phyloP scores from a whole-genome alignment of 768 basidiomycete species.

The Cubamyces lactineus region DNA sequence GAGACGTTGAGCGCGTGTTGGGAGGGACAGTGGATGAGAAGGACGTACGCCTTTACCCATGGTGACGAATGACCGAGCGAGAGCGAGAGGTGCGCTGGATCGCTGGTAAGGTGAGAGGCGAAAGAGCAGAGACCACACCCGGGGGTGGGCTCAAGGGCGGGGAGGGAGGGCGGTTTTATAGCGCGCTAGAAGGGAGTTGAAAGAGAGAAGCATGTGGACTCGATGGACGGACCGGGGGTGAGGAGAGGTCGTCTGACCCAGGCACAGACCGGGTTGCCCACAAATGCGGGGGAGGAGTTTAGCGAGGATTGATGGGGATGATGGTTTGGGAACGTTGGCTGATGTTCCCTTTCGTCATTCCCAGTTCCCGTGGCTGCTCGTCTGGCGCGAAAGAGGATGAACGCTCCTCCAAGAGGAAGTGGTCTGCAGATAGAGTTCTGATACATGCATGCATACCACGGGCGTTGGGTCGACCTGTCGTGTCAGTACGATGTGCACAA shows the following conservation, averaged over 20 bases:
- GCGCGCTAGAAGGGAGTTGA: neutral
- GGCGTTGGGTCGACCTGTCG: no score
- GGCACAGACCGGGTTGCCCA: constrained; percentile 14
- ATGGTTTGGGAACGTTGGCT: constrained; percentile 10
- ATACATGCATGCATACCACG: no score
- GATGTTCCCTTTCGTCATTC: constrained; percentile 1
- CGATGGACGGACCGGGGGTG: constrained; percentile 11
- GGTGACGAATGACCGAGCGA: constrained; percentile 10
- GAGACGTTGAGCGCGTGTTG: neutral
- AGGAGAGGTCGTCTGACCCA: constrained; percentile 20
- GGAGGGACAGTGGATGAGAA: neutral
- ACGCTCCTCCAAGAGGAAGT: neutral
- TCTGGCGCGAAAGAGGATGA: neutral
- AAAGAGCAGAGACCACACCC: constrained; percentile 1
- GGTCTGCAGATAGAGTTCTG: neutral
- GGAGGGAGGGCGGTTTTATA: neutral
- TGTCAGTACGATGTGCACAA: no score
- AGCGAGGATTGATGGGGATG: constrained; percentile 16
- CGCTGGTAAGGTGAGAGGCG: constrained; percentile 8
- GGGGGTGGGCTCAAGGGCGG: neutral
- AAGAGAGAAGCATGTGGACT: neutral
- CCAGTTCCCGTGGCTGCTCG: neutral
- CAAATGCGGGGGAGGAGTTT: constrained; percentile 2
- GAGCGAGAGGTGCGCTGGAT: neutral
- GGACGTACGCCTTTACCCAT: constrained; percentile 22